Evolutionary conservation across 2,329 filamentous ascomycete species (phyloP), one percentile per base, ranked within the genome.

Genomic region (Gnomoniopsis smithogilvyi): DNA sequence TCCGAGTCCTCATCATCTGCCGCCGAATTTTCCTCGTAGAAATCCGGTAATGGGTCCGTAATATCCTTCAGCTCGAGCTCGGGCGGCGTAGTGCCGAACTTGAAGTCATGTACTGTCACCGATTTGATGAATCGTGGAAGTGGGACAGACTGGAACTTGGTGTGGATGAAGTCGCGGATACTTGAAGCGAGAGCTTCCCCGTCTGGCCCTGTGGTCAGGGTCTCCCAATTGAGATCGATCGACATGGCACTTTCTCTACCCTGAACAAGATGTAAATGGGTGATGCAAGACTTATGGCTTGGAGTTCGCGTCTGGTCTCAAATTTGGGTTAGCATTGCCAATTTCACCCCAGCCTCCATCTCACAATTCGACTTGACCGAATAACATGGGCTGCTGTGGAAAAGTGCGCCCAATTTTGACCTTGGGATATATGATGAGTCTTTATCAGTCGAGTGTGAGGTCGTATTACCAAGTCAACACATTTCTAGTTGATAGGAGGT

Each of bases 121-220:
- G 92, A 95, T 70, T 95, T 93, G 75, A 99, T 97, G 81, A 99
- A 97, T 69, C 92, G 90, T 60, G 95, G 95, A 50, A 99, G 83
- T 26, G 89, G 84, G 64, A 98, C 88, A 62, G 92, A 87, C 76
- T 99, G 95, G 75, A 99, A 99, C 69, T 93, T 95, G 71, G 92
- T 89, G 76, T 99, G 92, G 67, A 99, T 90, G 76, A 99, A 99
- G 68, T 88, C 87, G 65, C 94, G 90, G 74, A 99, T 96, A 63
- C 83, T 84, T 70, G 92, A 89, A 51, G 94, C 92, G 62, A 97
- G 86, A 56, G 86, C 90, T 64, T 87, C 83, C 58, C 95, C 94
- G 74, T 98, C 94, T 51, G 92, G 86, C 30, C 95, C 95, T 63
- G 87, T 88, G 22, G 94, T 98, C 70, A 98, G 85, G 63, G 89